These are phyloP conservation scores for Leccinum ochraceum DNA, from an alignment of 768 basidiomycete genomes.

Conservation along the genomic window DNA sequence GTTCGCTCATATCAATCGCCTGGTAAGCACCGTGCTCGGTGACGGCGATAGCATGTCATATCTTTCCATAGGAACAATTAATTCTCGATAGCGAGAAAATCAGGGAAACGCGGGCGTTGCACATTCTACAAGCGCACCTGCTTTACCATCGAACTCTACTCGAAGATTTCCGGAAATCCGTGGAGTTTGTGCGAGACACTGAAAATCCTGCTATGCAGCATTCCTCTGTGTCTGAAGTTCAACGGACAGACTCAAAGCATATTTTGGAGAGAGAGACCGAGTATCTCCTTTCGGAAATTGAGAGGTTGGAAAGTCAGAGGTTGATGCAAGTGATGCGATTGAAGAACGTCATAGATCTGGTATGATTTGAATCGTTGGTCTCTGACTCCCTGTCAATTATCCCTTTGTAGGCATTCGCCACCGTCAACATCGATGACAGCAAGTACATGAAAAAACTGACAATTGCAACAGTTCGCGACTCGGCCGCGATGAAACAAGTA, in stretches of 20 bases:
- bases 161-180: conserved; percentile 52
- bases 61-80: conserved; percentile 42
- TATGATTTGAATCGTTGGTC: conserved; percentile 9
- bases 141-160: conserved; percentile 56
- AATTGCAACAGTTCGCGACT: conserved; percentile 42
- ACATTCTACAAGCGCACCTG: conserved; percentile 57
- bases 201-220: conserved; percentile 49
- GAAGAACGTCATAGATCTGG: conserved; percentile 37
- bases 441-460: conserved; percentile 53
- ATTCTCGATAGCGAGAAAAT: conserved; percentile 44
- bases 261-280: conserved; percentile 49
- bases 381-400: neutral
- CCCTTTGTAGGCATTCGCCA: conserved; percentile 51
- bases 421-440: conserved; percentile 59
- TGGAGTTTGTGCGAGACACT: conserved; percentile 49
- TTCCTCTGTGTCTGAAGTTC: conserved; percentile 10
- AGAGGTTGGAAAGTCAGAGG: conserved; percentile 42
- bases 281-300: conserved; percentile 50
- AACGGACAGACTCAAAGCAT: conserved; percentile 23
- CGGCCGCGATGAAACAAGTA: conserved; percentile 41
- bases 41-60: neutral
- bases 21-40: conserved; percentile 39
- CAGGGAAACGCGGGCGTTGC: conserved; percentile 51
- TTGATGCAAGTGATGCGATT: conserved; percentile 31
- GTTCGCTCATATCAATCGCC: conserved; percentile 47